Evolutionary conservation across 129 eudicot genomes (phyloP).

Genomic region (Pittosporum tobira): DNA sequence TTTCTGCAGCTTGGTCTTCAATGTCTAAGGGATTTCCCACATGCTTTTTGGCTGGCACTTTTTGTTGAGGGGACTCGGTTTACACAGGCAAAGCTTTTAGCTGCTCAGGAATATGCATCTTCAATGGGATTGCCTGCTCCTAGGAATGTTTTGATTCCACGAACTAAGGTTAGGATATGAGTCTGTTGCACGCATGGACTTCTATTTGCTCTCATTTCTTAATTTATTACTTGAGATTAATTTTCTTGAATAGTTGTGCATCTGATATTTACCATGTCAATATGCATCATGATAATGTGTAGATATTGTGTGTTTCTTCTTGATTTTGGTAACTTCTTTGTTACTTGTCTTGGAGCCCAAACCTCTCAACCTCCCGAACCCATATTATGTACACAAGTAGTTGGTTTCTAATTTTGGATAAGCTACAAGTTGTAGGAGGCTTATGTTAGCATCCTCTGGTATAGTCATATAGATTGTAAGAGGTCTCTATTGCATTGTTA

Average conservation of each 20-base stretch:
- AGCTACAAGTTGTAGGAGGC: too few relatives aligned
- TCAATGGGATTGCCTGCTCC: slow-evolving; percentile 80
- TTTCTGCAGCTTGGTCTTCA: slow-evolving; percentile 60
- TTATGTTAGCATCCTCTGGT: too few relatives aligned
- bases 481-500: too few relatives aligned
- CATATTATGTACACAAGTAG: not conserved
- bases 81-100: slow-evolving; percentile 79
- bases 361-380: not conserved
- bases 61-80: slow-evolving; percentile 95
- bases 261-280: too few relatives aligned
- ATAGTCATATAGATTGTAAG: too few relatives aligned
- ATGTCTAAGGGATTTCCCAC: slow-evolving; percentile 74
- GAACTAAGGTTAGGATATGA: slow-evolving; percentile 73
- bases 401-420: not conserved
- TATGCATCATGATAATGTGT: too few relatives aligned
- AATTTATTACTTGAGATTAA: too few relatives aligned
- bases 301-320: too few relatives aligned
- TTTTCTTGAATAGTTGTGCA: too few relatives aligned
- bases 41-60: slow-evolving; percentile 89
- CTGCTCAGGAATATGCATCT: slow-evolving; percentile 90
- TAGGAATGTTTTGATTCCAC: slow-evolving; percentile 80
- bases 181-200: slow-evolving; percentile 5
- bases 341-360: not conserved
- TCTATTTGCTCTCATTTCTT: not conserved
- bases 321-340: too few relatives aligned